A percentile compares a stretch with the other conserved stretches of the same genome.
Conservation (phyloP, 805 yeast genomes). For the Teunomyces aglyptinius region DNA sequence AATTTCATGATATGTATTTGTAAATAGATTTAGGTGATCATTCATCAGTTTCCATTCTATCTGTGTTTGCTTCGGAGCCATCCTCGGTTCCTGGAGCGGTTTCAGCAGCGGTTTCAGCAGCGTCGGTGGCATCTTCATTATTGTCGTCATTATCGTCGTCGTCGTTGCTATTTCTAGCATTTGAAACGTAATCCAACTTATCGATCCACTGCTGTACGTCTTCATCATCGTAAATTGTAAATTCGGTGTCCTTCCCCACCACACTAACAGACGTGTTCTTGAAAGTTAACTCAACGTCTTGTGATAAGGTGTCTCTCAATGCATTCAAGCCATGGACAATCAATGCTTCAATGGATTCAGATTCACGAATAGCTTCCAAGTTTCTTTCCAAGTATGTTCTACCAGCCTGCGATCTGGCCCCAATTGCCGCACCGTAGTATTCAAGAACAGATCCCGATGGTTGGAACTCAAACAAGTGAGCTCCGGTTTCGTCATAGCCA, state of each 20-base stretch:
- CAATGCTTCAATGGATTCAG: slow-evolving; percentile 64
- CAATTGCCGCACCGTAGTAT: slow-evolving; percentile 91
- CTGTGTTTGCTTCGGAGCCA: slow-evolving; percentile 15
- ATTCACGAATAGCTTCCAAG: slow-evolving; percentile 61
- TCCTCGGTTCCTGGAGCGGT: slow-evolving; percentile 12
- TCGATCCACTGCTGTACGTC: slow-evolving; percentile 82
- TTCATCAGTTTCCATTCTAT: slow-evolving; percentile 43
- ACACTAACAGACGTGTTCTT: slow-evolving; percentile 88
- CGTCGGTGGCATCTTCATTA: slow-evolving; percentile 18
- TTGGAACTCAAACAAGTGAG: slow-evolving; percentile 91
- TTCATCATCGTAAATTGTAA: slow-evolving; percentile 83
- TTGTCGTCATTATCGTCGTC: slow-evolving; percentile 27
- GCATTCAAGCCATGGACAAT: slow-evolving; percentile 87
- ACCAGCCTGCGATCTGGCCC: slow-evolving; percentile 98
- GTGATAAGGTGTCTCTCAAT: slow-evolving; percentile 88
- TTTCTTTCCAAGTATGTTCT: slow-evolving; percentile 92
- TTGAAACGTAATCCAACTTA: slow-evolving; percentile 62
- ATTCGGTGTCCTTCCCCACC: slow-evolving; percentile 79
- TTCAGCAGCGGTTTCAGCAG: slow-evolving; percentile 12
- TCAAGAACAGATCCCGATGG: slow-evolving; percentile 94
- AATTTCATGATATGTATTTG: slow-evolving; percentile 6
- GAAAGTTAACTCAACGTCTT: slow-evolving; percentile 84
- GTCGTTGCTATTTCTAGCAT: slow-evolving; percentile 50
- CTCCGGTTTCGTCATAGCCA: slow-evolving; percentile 91
- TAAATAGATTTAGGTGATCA: slow-evolving; percentile 8